Conservation (phyloP, 2,329 filamentous ascomycete species). For the Tolypocladium pustulatum region DNA sequence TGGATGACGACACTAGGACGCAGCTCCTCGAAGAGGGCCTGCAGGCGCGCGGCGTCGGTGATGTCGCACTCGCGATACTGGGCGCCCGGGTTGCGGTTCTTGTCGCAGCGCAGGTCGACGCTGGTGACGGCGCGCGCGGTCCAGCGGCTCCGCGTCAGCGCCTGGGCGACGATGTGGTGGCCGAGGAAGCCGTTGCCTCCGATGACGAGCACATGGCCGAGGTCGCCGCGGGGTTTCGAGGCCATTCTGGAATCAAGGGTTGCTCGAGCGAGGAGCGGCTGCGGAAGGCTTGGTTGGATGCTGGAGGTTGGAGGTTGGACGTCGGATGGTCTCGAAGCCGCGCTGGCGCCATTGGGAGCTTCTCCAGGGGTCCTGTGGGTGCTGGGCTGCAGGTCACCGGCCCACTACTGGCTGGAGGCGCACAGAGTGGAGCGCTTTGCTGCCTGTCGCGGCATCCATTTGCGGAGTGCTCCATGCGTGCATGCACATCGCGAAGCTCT, state of each 20-base stretch:
- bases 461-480: not conserved
- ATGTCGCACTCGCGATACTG: constrained; percentile 71
- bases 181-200: constrained; percentile 80
- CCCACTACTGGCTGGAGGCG: not conserved
- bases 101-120: constrained; percentile 59
- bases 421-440: not conserved
- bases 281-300: not conserved
- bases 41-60: constrained; percentile 52
- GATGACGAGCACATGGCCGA: constrained; percentile 67
- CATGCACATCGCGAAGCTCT: not conserved
- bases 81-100: constrained; percentile 51
- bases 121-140: constrained; percentile 49
- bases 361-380: not conserved
- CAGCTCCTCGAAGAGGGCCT: constrained; percentile 52
- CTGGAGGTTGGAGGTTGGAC: not conserved
- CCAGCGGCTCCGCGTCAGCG: constrained; percentile 40
- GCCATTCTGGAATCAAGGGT: not conserved
- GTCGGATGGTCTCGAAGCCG: no score
- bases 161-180: constrained; percentile 68
- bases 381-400: not conserved
- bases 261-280: not conserved
- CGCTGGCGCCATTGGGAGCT: not conserved
- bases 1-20: constrained; percentile 82
- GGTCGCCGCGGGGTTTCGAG: constrained; percentile 21
- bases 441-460: not conserved